Conservation (phyloP, 371 early-diverging fungal genomes). For the Mortierella polycephala region DNA sequence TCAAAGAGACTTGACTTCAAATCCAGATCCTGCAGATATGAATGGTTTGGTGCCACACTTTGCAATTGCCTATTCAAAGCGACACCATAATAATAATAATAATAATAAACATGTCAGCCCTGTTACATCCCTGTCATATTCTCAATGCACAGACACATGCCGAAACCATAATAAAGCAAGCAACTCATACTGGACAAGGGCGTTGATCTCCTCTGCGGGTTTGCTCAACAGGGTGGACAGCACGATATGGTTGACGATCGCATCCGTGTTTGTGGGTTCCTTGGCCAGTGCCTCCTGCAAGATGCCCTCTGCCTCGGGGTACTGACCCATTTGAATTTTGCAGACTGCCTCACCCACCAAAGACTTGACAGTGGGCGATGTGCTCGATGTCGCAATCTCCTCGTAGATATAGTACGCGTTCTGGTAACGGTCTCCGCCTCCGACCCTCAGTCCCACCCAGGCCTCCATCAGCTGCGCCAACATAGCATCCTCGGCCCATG, state of each 20-base stretch:
- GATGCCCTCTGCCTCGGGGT: conserved; percentile 87
- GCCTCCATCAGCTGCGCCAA: conserved; percentile 94
- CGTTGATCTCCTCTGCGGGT: conserved; percentile 71
- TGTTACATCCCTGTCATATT: no score
- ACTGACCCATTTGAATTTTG: conserved; percentile 83
- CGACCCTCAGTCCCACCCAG: conserved; percentile 82
- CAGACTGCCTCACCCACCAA: conserved; percentile 88
- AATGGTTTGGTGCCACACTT: conserved; percentile 84
- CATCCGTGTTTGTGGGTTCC: conserved; percentile 84
- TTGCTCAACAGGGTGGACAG: conserved; percentile 75
- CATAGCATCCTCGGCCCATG: conserved; percentile 92
- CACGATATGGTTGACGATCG: conserved; percentile 88
- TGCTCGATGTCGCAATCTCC: conserved; percentile 85
- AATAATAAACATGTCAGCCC: background rate
- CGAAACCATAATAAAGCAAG: background rate
- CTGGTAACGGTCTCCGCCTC: conserved; percentile 86
- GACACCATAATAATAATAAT: conserved; percentile 8
- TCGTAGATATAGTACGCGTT: conserved; percentile 95
- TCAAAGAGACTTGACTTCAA: conserved; percentile 88
- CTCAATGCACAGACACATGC: no score
- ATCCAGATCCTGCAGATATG: conserved; percentile 80
- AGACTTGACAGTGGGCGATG: conserved; percentile 80
- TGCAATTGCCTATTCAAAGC: conserved; percentile 74
- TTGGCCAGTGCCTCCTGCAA: conserved; percentile 84
- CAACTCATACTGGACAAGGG: conserved; percentile 71